A percentile compares a stretch with the other conserved stretches of the same genome.
Conservation (phyloP, 1,284 basidiomycete genomes). For the Phellopilus nigrolimitatus region DNA sequence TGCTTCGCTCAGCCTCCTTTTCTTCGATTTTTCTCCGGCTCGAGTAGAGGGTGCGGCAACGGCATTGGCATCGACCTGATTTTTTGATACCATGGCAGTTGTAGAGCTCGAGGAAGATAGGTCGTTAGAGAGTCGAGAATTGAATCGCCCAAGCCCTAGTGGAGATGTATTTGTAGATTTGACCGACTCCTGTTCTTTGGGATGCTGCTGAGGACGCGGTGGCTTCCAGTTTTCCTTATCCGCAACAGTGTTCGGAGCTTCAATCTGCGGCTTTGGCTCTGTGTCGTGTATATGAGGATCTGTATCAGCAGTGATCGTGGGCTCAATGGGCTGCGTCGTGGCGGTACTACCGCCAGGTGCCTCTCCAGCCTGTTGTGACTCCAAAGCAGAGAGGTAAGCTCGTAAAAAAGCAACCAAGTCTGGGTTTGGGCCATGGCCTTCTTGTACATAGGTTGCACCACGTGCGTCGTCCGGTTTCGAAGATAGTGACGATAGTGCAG, state of each 20-base stretch:
- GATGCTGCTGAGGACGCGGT: neutral
- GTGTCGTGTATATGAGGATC: neutral
- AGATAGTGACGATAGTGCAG: constrained; percentile 14
- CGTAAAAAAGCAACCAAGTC: constrained; percentile 13
- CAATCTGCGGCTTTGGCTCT: neutral
- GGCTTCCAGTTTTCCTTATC: constrained; percentile 18
- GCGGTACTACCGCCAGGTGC: neutral
- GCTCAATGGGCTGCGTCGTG: neutral
- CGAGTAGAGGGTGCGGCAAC: neutral
- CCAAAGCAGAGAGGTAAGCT: constrained; percentile 10
- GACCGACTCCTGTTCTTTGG: neutral
- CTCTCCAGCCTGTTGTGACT: constrained; percentile 7
- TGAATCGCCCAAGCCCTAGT: constrained; percentile 12
- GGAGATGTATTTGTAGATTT: neutral
- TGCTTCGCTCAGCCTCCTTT: constrained; percentile 13
- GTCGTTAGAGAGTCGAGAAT: neutral
- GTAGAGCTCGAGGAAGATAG: neutral
- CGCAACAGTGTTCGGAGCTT: neutral
- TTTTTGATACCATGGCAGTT: neutral
- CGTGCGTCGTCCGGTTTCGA: neutral
- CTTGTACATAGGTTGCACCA: neutral
- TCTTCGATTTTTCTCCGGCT: neutral
- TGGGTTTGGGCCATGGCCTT: constrained; percentile 2
- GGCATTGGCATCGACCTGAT: neutral
- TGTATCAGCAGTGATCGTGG: neutral